Evolutionary conservation across 345 rosid genomes (phyloP).

Genomic region (Punica granatum): DNA sequence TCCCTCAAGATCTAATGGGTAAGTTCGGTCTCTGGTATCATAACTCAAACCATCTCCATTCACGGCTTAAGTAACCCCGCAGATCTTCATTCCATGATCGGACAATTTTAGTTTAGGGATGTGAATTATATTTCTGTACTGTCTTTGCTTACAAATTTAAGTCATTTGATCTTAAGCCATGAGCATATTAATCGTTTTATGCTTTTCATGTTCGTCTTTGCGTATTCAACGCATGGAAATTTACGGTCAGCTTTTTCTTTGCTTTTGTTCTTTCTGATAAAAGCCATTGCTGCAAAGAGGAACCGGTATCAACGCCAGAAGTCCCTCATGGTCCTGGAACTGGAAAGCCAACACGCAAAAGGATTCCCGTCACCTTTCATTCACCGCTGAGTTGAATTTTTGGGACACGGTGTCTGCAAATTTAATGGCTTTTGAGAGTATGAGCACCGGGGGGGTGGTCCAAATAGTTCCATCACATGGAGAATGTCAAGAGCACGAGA

Average conservation of each 20-base stretch:
- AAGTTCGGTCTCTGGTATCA: conserved; percentile 26
- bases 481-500: not conserved
- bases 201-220: not conserved
- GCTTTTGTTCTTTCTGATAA: not conserved
- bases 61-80: not conserved
- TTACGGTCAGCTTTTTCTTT: not conserved
- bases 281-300: conserved; percentile 41
- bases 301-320: conserved; percentile 44
- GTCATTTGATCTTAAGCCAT: not conserved
- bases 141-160: not conserved
- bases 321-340: conserved; percentile 38
- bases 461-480: not conserved
- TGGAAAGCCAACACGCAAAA: conserved; percentile 43
- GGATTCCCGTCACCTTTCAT: conserved; percentile 29
- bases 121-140: too few relatives aligned
- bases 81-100: too few relatives aligned
- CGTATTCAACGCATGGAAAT: not conserved
- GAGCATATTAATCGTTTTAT: not conserved
- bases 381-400: conserved; percentile 7
- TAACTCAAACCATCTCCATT: not conserved
- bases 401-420: not conserved
- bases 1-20: conserved; percentile 84
- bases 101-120: too few relatives aligned
- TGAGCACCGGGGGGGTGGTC: not conserved
- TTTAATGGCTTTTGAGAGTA: not conserved